A percentile compares a stretch with the other conserved stretches of the same genome.
These are phyloP conservation scores for Sporobolomyces pararoseus DNA, from an alignment of 768 basidiomycete genomes.

Conservation along the genomic window DNA sequence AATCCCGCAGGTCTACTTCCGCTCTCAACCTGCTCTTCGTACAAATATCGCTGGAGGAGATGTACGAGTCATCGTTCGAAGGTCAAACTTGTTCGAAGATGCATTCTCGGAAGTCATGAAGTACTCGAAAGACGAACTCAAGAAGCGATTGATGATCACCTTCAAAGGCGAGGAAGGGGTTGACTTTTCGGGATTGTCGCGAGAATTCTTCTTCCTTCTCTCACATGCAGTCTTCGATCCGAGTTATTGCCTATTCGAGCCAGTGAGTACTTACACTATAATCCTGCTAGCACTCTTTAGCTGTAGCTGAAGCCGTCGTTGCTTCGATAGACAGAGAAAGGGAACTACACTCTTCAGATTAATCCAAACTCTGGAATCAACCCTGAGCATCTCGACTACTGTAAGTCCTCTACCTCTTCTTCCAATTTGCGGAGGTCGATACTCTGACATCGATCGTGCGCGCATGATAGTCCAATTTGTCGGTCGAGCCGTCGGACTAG, in stretches of 20 bases:
- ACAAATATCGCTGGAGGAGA: slow-evolving; percentile 78
- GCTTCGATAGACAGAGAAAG: slow-evolving; percentile 68
- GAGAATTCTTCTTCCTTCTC: slow-evolving; percentile 99
- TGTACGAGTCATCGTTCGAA: slow-evolving; percentile 93
- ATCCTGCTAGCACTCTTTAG: too few relatives aligned
- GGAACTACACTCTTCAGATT: slow-evolving; percentile 99
- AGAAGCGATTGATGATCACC: slow-evolving; percentile 98
- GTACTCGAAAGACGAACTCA: slow-evolving; percentile 90
- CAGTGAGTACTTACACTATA: too few relatives aligned
- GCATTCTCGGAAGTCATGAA: slow-evolving; percentile 99
- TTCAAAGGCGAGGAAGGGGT: slow-evolving; percentile 82
- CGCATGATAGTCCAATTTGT: slow-evolving; percentile 60
- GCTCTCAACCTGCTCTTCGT: slow-evolving; percentile 94
- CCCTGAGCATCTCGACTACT: slow-evolving; percentile 98
- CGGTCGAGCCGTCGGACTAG: slow-evolving; percentile 86
- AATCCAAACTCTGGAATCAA: slow-evolving; percentile 83
- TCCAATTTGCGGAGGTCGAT: background rate
- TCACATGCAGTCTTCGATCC: slow-evolving; percentile 91
- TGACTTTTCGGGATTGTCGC: slow-evolving; percentile 84
- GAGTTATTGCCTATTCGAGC: slow-evolving; percentile 35
- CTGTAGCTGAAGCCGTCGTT: background rate
- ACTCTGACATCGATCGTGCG: background rate
- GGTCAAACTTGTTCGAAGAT: slow-evolving; percentile 97
- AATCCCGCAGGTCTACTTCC: slow-evolving; percentile 71
- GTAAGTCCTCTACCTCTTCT: slow-evolving; percentile 58